Evolutionary conservation across 2,329 filamentous ascomycete species (phyloP).

Genomic region (Xylariales sp.): DNA sequence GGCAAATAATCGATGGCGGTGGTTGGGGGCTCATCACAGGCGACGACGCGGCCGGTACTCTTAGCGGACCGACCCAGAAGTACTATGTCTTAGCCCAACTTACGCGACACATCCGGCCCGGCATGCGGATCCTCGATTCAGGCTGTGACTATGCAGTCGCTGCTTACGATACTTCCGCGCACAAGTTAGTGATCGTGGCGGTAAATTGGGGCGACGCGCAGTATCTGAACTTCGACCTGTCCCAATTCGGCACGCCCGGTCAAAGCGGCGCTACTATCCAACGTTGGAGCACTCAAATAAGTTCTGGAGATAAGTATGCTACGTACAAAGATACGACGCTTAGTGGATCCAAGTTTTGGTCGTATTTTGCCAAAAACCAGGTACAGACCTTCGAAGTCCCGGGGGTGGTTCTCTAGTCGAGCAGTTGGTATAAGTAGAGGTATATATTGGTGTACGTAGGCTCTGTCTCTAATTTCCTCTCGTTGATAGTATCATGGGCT

Average conservation of each 20-base stretch:
- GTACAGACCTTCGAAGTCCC: conserved; percentile 55
- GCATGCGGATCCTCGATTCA: conserved; percentile 55
- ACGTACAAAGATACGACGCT: conserved; percentile 49
- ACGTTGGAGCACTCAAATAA: conserved; percentile 54
- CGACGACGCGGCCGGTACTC: conserved; percentile 51
- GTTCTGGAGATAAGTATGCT: conserved; percentile 53
- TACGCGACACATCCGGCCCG: conserved; percentile 54
- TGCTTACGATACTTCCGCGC: conserved; percentile 52
- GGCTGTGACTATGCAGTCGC: conserved; percentile 53
- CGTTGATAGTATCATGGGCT: conserved; percentile 44
- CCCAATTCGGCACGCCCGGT: conserved; percentile 49
- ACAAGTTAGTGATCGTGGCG: conserved; percentile 54
- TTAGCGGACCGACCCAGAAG: conserved; percentile 52
- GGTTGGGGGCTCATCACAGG: conserved; percentile 57
- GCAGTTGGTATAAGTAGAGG: neutral
- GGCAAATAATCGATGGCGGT: conserved; percentile 55
- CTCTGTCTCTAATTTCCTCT: neutral
- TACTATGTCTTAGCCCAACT: conserved; percentile 58
- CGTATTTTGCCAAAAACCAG: conserved; percentile 50
- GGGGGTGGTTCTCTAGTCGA: conserved; percentile 35
- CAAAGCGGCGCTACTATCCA: conserved; percentile 49
- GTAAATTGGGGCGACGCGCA: conserved; percentile 55
- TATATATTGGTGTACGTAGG: neutral
- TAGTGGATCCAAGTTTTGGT: conserved; percentile 53
- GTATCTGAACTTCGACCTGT: conserved; percentile 55